phyloP scores from a whole-genome alignment of 441 rosid species.

The Flueggea neowawraea region DNA sequence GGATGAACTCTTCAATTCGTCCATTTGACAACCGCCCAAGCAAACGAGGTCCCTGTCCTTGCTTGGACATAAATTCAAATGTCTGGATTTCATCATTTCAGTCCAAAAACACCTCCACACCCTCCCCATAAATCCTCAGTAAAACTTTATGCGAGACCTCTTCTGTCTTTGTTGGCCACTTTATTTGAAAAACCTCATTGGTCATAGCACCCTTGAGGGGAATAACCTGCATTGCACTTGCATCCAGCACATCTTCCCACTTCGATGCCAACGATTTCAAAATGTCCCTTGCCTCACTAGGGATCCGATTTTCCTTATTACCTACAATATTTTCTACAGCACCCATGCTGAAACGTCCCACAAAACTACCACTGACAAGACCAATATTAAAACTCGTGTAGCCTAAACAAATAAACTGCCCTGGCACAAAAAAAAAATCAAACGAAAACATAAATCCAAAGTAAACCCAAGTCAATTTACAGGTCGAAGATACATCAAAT shows the following conservation, averaged over 20 bases:
- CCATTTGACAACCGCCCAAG: conserved; percentile 77
- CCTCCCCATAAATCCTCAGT: conserved; percentile 90
- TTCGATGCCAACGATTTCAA: conserved; percentile 65
- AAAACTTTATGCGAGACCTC: conserved; percentile 61
- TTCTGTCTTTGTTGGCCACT: conserved; percentile 51
- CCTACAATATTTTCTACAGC: conserved; percentile 20
- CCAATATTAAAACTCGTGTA: not conserved
- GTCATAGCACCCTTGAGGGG: conserved; percentile 83
- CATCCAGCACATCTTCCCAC: conserved; percentile 78
- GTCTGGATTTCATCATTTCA: conserved; percentile 78
- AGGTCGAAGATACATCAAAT: too few relatives aligned
- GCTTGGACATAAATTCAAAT: conserved; percentile 84
- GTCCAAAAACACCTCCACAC: conserved; percentile 85
- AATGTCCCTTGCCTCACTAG: conserved; percentile 64
- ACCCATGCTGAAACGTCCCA: conserved; percentile 24
- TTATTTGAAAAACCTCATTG: conserved; percentile 63
- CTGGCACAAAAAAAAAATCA: too few relatives aligned
- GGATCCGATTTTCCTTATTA: conserved; percentile 36
- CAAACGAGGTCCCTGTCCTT: conserved; percentile 87
- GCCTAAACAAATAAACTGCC: too few relatives aligned
- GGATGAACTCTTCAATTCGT: conserved; percentile 87
- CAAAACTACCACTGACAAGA: conserved; percentile 1
- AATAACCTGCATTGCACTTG: conserved; percentile 53
- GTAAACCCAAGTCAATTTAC: too few relatives aligned
- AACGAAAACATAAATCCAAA: too few relatives aligned